Evolutionary conservation across 1,284 basidiomycete genomes (phyloP), one percentile per base, ranked within the genome.

Genomic region (Cutaneotrichosporon cyanovorans): DNA sequence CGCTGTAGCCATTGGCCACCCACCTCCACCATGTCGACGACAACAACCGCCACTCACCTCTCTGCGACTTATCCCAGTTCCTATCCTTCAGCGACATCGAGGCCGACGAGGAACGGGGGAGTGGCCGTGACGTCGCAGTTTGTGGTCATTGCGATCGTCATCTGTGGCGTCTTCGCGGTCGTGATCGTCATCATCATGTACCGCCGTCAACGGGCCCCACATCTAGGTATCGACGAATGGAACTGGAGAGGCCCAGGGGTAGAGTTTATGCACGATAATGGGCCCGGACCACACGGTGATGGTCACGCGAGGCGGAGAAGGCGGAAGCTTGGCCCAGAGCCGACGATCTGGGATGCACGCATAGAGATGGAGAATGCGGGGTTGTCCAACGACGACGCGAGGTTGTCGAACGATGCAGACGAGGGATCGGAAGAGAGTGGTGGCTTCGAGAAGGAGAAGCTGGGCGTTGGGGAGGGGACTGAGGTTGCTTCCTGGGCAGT

Each of bases 141-240:
- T 14, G 50, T 60, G 33, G 55, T 62, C 12, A 55, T 62, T 34
- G 59, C 59, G 20, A 41, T 62, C 12, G 55, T 62, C 11, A 57
- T 57, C 9, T 55, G 51, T 32, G 57, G 49, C 15, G 50, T 62
- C 10, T 46, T 62, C 34, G 41, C 51, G 19, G 53, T 48, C 4
- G 53, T 40, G n/a, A 46, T 61, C 20, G 33, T 55, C n/a, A 48
- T 50, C 5, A 31, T 61, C 41, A 40, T 58, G 33, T 51, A 49
- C 39, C 51, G 59, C 33, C 44, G 57, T 20, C 43, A 46, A 7
- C 42, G 58, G 35, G 25, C 25, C 7, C 25, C 25, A 12, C 25
- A 25, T 50, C 30, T 40, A 42, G 42, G 42, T 48, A 19, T 39
- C 35, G 15, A 36, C 33, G 21, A 32, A 33, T 14, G 32, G 41